Evolutionary conservation across 176 grass and related monocot species (phyloP).

Genomic region (Coix lacrymajobi): DNA sequence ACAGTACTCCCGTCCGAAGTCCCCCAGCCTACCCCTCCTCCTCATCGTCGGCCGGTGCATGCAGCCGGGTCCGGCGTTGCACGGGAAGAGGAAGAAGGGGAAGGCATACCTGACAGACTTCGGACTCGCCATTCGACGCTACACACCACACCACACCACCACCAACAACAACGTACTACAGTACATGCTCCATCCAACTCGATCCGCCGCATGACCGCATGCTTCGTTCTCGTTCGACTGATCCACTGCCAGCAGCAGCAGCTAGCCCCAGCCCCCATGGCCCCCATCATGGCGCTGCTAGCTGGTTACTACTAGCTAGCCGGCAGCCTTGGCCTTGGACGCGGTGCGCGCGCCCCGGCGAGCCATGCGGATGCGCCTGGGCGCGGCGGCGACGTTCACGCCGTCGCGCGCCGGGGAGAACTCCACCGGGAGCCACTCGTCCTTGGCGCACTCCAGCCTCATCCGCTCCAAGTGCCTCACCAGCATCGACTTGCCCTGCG

Average conservation of each 20-base stretch:
- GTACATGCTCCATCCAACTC: too few relatives aligned
- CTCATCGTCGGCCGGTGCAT: background rate
- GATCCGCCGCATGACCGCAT: background rate
- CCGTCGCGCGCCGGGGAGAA: conserved; percentile 57
- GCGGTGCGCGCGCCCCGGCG: background rate
- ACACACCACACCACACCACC: background rate
- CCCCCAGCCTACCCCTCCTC: conserved; percentile 5
- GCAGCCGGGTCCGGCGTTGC: background rate
- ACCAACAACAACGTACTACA: background rate
- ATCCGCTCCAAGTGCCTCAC: conserved; percentile 22
- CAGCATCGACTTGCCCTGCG: conserved; percentile 37
- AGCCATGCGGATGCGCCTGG: background rate
- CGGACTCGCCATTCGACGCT: background rate
- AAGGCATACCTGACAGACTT: conserved; percentile 18
- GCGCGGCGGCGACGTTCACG: background rate
- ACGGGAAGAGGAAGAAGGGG: background rate
- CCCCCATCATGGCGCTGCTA: too few relatives aligned
- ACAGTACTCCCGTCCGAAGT: conserved; percentile 29
- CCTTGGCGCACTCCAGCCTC: conserved; percentile 30
- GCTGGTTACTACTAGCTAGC: background rate
- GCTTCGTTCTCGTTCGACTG: background rate
- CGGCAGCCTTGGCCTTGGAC: background rate
- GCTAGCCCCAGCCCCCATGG: too few relatives aligned
- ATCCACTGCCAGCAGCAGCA: background rate
- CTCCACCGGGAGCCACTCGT: conserved; percentile 52